Evolutionary conservation across 2,329 filamentous ascomycete species (phyloP).

Genomic region (Exophiala calicioides): DNA sequence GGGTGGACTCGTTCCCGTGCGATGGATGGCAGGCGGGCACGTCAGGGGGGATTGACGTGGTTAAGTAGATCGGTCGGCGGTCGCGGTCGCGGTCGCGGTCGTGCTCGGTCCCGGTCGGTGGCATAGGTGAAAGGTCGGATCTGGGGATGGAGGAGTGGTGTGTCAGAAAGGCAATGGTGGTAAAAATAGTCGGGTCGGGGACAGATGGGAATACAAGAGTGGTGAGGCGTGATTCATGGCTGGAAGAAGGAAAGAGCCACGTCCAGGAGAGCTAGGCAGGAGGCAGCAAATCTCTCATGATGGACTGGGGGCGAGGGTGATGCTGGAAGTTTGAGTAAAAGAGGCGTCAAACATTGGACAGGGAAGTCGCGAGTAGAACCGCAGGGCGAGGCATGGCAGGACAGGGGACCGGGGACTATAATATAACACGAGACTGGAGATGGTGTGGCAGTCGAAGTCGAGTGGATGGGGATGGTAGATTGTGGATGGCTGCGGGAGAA

Average conservation of each 20-base stretch:
- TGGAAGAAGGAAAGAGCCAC: slow-evolving; percentile 5
- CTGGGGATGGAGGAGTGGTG: slow-evolving; percentile 7
- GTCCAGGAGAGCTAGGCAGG: slow-evolving; percentile 6
- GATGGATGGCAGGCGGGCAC: slow-evolving; percentile 20
- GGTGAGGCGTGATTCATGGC: slow-evolving; percentile 6
- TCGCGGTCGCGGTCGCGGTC: neutral
- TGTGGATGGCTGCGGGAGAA: too few relatives aligned
- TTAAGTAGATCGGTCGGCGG: slow-evolving; percentile 13
- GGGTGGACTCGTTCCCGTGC: slow-evolving; percentile 1
- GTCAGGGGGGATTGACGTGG: slow-evolving; percentile 22
- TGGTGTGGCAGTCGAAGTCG: too few relatives aligned
- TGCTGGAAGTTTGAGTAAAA: slow-evolving; percentile 19
- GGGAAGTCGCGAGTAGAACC: slow-evolving; percentile 16
- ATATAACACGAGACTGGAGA: slow-evolving; percentile 15
- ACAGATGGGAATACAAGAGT: slow-evolving; percentile 11
- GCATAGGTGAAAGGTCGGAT: slow-evolving; percentile 9
- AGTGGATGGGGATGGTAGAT: too few relatives aligned
- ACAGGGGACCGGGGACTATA: slow-evolving; percentile 7
- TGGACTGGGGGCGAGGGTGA: slow-evolving; percentile 12
- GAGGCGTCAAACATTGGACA: slow-evolving; percentile 25
- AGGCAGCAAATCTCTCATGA: slow-evolving; percentile 20
- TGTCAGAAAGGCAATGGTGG: slow-evolving; percentile 17
- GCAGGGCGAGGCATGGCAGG: neutral
- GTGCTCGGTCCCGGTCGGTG: neutral
- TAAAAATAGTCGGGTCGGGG: slow-evolving; percentile 18